phyloP scores from a whole-genome alignment of 169 alveolate species.

The Plasmodium falciparum region DNA sequence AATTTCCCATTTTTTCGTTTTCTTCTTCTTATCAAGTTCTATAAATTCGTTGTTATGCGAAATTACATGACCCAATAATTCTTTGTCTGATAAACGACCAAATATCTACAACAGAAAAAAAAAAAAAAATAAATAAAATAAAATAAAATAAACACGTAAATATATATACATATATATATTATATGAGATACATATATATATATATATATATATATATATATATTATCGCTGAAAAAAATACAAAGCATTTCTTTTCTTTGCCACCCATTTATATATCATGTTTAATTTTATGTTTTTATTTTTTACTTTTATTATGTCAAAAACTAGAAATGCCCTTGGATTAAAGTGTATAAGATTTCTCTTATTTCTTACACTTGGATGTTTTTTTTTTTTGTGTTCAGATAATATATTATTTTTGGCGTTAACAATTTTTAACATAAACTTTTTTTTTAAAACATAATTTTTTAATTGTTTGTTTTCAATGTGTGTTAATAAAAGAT shows the following conservation, averaged over 20 bases:
- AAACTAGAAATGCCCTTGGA: constrained; percentile 31
- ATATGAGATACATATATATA: background rate
- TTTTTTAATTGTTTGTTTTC: constrained; percentile 20
- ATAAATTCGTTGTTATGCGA: constrained; percentile 68
- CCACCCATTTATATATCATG: background rate
- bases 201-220: too few relatives aligned
- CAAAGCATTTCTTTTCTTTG: background rate
- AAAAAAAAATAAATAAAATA: background rate
- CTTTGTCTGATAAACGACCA: constrained; percentile 68
- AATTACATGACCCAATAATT: constrained; percentile 70
- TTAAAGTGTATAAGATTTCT: background rate
- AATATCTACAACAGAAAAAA: constrained; percentile 44
- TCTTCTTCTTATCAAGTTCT: constrained; percentile 20
- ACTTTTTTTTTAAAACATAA: constrained; percentile 12
- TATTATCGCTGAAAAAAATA: background rate
- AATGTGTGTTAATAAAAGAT: constrained; percentile 17
- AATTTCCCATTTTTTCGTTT: constrained; percentile 65
- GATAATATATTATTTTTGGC: constrained; percentile 1
- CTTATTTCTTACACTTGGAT: constrained; percentile 7
- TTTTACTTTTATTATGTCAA: constrained; percentile 69
- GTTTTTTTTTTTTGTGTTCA: background rate
- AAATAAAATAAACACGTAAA: background rate
- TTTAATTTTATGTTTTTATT: constrained; percentile 1
- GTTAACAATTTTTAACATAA: background rate
- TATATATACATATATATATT: constrained; percentile 11